Base-by-base conservation (phyloP, 768 basidiomycete genomes). In the Crassisporium funariophilum region DNA sequence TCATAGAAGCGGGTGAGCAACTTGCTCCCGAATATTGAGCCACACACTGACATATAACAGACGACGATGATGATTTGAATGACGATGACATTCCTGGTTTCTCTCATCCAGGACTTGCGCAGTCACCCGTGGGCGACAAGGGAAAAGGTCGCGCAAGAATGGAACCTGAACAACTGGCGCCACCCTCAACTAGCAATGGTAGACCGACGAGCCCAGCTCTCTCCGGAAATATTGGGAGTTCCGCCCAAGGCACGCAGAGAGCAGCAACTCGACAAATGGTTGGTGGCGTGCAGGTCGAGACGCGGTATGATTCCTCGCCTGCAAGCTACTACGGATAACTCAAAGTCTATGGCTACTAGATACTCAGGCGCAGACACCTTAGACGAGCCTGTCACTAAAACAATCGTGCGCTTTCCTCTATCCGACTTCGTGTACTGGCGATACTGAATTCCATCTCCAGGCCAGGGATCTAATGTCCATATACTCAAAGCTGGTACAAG, bases 401-500 rank as follows among this genome's bases (percentile, higher is more conserved):
- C 95, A 0, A 94, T 98, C 49, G 95, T 94, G 55, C 46, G 88
- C 56, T 16, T 25, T 27, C 11, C 27, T 29, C 36, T 27, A 16
- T 35, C 22, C 12, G 45, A 13, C 9, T 3, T 19, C 11, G 29
- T 22, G 23, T 15, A 13, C 16, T 11, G 24, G 15, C 6, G 13
- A 17, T 20, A 16, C n/a, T 25, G 15, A 36, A 35, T 36, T 46
- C 10, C 11, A 4, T 38, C 27, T 46, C 6, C 55, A 98, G 95
- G 82, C 83, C 59, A 85, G 95, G 35, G 95, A 98, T 63, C 70
- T 97, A 17, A 59, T 85, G 12, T 97, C 95, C 1, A 94, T 98
- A 52, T 95, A 95, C 62, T 76, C 84, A 20, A 98, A 98, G 67
- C 77, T 98, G 2, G 75, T 95, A 1, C 95, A 98, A 71, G 95